Base-by-base conservation (phyloP, 768 basidiomycete genomes). In the Suillus brevipes region DNA sequence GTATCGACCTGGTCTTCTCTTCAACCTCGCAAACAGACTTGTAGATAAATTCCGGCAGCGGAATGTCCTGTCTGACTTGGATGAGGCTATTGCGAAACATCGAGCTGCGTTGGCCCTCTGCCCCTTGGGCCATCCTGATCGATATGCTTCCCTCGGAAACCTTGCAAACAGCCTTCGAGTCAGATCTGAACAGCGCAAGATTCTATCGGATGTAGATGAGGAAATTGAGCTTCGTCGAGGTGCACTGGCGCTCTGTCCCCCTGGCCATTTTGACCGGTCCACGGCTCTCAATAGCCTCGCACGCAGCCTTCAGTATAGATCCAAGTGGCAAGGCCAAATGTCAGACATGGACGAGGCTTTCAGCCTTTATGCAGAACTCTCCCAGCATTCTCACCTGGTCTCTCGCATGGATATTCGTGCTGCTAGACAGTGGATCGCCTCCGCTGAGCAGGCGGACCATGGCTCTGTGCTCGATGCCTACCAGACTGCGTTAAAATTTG, bases 391-490 rank as follows among this genome's bases (percentile, higher is more conserved):
- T 52, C 65, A 6, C 14, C 52, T n/a, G 64, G 70, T 1, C 53
- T 66, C 13, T 67, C 68, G 40, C 68, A 53, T 62, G 63, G 68
- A 67, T 2, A 61, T 75, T 25, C 64, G 65, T 10, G 61, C 69
- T 6, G 72, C 69, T 13, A 49, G 72, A 23, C 67, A 68, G 18
- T 75, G 71, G 68, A 63, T 73, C 4, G 59, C 52, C 34, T 65
- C 68, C 10, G 69, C 66, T 6, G 73, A 74, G 52, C 56, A 60
- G 23, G 60, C 65, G 12, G 62, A 60, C 8, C 73, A 74, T 52
- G 63, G 60, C 7, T 75, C 73, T 8, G 75, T 71, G 7, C 56
- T 77, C 12, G 73, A 73, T 42, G 68, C 71, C 8, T 77, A 77
- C 59, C 68, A 67, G 20, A 69, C 64, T 28, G 64, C 72, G 7